Base-by-base conservation (phyloP, 176 grass and related monocot genomes). In the Oryza glumipatula region DNA sequence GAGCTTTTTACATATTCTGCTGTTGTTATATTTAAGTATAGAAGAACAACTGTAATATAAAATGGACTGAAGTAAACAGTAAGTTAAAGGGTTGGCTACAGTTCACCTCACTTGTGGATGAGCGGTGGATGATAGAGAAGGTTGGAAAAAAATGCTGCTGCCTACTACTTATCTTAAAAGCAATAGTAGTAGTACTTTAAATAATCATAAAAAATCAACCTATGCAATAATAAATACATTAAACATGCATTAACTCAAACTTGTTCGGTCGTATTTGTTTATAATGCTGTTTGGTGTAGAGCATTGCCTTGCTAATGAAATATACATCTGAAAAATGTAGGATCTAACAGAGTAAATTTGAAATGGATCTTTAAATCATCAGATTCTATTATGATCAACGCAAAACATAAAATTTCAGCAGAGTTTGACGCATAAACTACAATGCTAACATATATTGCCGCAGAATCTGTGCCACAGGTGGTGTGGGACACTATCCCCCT, bases 391-490 rank as follows among this genome's bases (percentile, higher is more conserved):
- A 4, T 51, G 36, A 15, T 21, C 33, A 32, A 19, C 36, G 10
- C n/a, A 41, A 70, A 70, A 74, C 45, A 79, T 63, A 38, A 19
- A 17, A 21, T 87, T 35, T 72, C 15, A 67, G 52, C 9, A 60
- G 3, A 68, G n/a, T n/a, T 73, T 71, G 16, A 2, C 30, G 21
- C 51, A 21, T 44, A 44, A 74, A 63, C 45, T 46, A 68, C 49
- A 43, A 19, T 41, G 49, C 39, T 70, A 90, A 87, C 19, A 48
- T 65, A 26, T 81, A 38, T 41, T 86, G 67, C 81, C 84, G 72
- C 83, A 98, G 96, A 92, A 98, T 79, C 78, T 98, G 22, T 98
- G 89, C 68, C 93, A 95, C 77, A 90, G 90, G 64, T 98, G 96
- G 96, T 93, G 88, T 71, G 89, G 93, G 30, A 94, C 67, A 70